Conservation (phyloP, 2,329 filamentous ascomycete species). For the Nemania sp. region DNA sequence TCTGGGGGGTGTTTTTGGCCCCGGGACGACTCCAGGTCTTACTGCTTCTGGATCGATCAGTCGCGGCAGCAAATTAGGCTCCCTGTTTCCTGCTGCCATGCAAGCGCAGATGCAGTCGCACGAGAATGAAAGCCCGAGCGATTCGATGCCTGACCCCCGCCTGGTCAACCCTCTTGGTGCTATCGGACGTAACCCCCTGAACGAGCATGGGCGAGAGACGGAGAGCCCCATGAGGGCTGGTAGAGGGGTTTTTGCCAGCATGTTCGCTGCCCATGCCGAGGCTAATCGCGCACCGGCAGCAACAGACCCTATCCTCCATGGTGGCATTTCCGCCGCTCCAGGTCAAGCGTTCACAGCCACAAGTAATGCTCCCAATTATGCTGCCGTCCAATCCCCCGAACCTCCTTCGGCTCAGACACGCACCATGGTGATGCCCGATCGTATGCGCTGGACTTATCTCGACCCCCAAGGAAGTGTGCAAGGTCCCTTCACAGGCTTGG, state of each 20-base stretch:
- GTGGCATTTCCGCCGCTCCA: constrained; percentile 38
- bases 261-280: constrained; percentile 50
- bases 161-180: constrained; percentile 67
- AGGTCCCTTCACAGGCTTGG: constrained; percentile 91
- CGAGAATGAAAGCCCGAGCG: constrained; percentile 65
- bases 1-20: constrained; percentile 71
- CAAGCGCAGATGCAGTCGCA: constrained; percentile 84
- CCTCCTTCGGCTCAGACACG: constrained; percentile 72
- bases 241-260: constrained; percentile 61
- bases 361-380: constrained; percentile 39
- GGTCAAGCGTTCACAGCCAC: constrained; percentile 40
- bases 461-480: constrained; percentile 92
- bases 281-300: constrained; percentile 40
- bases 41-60: constrained; percentile 68
- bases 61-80: constrained; percentile 80
- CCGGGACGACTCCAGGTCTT: constrained; percentile 57
- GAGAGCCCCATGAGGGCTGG: constrained; percentile 62
- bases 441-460: constrained; percentile 98
- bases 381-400: constrained; percentile 45
- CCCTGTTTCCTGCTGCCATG: constrained; percentile 85
- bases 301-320: constrained; percentile 38
- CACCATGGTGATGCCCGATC: constrained; percentile 98
- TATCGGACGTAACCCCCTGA: constrained; percentile 67
- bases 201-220: constrained; percentile 57
- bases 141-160: constrained; percentile 63